Conservation (phyloP, 352 stramenopile species). For the Blastocystis sp. region DNA sequence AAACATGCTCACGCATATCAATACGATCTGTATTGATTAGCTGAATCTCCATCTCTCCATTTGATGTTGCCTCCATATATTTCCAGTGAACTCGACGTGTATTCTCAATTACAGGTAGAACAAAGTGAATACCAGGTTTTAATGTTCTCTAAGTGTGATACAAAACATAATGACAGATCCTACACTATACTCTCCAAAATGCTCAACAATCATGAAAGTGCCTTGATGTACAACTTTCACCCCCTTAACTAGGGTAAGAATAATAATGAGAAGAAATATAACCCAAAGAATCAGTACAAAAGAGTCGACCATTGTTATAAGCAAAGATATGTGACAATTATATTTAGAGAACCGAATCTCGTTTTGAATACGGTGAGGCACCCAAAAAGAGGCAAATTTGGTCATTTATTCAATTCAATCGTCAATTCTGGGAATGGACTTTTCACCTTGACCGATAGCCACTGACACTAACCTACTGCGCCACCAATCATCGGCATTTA, state of each 20-base stretch:
- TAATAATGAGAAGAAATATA: conserved; percentile 36
- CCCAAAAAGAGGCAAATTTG: too few species aligned
- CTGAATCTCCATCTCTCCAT: conserved; percentile 18
- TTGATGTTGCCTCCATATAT: conserved; percentile 26
- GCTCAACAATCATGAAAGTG: conserved; percentile 66
- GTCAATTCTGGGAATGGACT: too few species aligned
- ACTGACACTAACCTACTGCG: too few species aligned
- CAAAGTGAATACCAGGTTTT: conserved; percentile 66
- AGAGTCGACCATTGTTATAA: neutral
- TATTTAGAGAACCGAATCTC: conserved; percentile 18
- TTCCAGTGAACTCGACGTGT: conserved; percentile 60
- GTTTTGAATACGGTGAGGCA: neutral
- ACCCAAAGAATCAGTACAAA: conserved; percentile 20
- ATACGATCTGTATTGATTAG: conserved; percentile 64
- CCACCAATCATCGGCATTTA: neutral
- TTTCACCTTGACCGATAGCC: too few species aligned
- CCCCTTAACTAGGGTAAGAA: neutral
- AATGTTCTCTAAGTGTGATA: conserved; percentile 57
- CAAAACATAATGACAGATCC: neutral
- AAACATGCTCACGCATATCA: conserved; percentile 67
- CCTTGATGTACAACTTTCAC: conserved; percentile 56
- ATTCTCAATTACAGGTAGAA: conserved; percentile 66
- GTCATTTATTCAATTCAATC: too few species aligned
- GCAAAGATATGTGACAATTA: conserved; percentile 17
- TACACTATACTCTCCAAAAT: conserved; percentile 66